These are phyloP conservation scores for Cytospora paraplurivora DNA, from an alignment of 2,329 filamentous ascomycete species.

Conservation along the genomic window DNA sequence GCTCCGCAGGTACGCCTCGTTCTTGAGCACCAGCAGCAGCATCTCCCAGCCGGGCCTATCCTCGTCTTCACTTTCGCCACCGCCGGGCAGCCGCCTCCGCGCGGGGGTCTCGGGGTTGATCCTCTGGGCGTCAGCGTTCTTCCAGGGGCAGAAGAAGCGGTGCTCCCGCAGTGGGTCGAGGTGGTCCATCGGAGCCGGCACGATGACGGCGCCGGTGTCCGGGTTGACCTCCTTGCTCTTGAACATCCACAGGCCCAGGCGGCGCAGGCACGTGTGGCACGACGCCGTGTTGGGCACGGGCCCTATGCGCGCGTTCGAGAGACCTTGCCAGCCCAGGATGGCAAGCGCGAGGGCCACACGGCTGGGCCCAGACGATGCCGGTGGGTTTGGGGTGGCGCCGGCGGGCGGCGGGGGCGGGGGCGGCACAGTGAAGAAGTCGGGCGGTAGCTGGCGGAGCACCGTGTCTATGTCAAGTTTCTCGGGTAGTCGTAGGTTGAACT, in stretches of 20 bases:
- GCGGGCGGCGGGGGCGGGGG: conserved; percentile 38
- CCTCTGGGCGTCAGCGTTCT: conserved; percentile 64
- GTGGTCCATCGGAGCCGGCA: conserved; percentile 63
- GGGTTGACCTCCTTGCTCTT: conserved; percentile 69
- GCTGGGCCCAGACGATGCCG: conserved; percentile 46
- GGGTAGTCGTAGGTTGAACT: conserved; percentile 62
- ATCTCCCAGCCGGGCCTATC: conserved; percentile 57
- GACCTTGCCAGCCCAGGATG: conserved; percentile 75
- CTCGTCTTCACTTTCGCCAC: conserved; percentile 38
- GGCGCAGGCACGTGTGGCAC: conserved; percentile 84
- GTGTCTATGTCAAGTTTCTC: conserved; percentile 53
- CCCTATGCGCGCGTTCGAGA: conserved; percentile 55
- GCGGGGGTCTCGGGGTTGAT: conserved; percentile 37
- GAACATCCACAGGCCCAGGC: conserved; percentile 93
- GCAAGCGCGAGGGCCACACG: conserved; percentile 68
- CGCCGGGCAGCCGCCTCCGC: conserved; percentile 31
- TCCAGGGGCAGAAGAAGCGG: conserved; percentile 83
- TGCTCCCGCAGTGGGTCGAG: conserved; percentile 73
- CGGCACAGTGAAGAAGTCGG: conserved; percentile 55
- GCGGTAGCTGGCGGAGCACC: conserved; percentile 52
- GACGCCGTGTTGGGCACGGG: conserved; percentile 72
- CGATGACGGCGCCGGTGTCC: conserved; percentile 52
- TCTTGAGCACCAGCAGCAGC: conserved; percentile 56
- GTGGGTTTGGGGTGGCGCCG: conserved; percentile 30
- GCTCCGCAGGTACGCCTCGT: conserved; percentile 57